A percentile compares a stretch with the other conserved stretches of the same genome.
phyloP scores from a whole-genome alignment of 768 basidiomycete genomes.

The Thelephora aurantiotincta region DNA sequence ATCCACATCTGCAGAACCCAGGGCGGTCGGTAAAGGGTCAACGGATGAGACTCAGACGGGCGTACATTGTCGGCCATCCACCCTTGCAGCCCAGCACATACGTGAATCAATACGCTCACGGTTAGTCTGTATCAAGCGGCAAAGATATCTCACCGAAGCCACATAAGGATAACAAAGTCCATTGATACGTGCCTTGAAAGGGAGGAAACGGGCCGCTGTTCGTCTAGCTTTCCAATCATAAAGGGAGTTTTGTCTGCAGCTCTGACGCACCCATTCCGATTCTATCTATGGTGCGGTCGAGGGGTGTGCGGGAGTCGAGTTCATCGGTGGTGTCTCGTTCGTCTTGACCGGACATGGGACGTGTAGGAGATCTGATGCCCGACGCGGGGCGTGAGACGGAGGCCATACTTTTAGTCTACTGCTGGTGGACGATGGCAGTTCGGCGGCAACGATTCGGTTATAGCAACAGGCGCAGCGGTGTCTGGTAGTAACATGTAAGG shows the following conservation, averaged over 20 bases:
- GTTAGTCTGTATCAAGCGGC: background rate
- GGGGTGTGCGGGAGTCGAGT: conserved; percentile 23
- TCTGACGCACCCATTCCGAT: conserved; percentile 67
- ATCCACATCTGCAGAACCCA: conserved; percentile 71
- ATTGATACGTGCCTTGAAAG: conserved; percentile 59
- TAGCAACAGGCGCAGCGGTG: no score
- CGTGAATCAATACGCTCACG: conserved; percentile 2
- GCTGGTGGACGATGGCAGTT: no score
- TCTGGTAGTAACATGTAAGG: no score
- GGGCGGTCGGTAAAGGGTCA: background rate
- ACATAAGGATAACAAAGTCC: conserved; percentile 70
- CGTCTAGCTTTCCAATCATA: background rate
- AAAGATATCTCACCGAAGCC: conserved; percentile 59
- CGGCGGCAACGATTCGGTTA: no score
- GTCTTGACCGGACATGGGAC: background rate
- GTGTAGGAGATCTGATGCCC: background rate
- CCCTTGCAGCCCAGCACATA: conserved; percentile 27
- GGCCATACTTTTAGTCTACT: background rate
- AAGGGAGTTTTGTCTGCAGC: background rate
- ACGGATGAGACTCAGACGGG: conserved; percentile 2
- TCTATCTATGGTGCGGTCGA: conserved; percentile 80
- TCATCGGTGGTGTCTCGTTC: conserved; percentile 13
- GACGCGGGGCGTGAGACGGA: background rate
- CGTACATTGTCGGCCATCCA: conserved; percentile 90
- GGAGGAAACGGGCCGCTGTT: no score